Evolutionary conservation across 805 yeast species (phyloP), one percentile per base, ranked within the genome.

Genomic region (Yamadazyma philogaea): DNA sequence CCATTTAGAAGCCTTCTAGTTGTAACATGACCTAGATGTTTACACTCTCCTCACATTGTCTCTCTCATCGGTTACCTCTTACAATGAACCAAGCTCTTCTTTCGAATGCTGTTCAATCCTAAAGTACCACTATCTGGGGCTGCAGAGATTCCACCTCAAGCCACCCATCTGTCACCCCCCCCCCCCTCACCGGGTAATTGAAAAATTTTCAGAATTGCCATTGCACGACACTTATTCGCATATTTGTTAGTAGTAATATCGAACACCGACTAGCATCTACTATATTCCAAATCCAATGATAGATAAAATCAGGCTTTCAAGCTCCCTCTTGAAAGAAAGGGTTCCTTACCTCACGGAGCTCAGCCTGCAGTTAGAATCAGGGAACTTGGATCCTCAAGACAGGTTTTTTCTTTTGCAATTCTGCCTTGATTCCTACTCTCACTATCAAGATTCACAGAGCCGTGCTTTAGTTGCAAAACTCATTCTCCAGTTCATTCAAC

Each of bases 371-470:
- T 46, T 67, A 38, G 61, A 53, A 37, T 20, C 33, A n/a, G 30
- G 42, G 18, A 20, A 18, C 18, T 26, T 39, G 31, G 24, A 32
- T 22, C 19, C 19, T 7, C 45, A 48, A 16, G 60, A 56, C 14
- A 49, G 58, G 30, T 50, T 51, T 39, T 46, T 43, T 10, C 40
- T 62, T 30, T 54, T 66, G 14, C 34, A 55, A 7, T 28, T 50
- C 12, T 56, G 81, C 36, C 61, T 81, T 47, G 67, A 66, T 36
- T 74, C 82, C 3, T 80, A 66, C 57, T 60, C 63, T 36, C 68
- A 68, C 51, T 79, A 79, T 47, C 75, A 68, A 48, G 86, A 82
- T 54, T 48, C 62, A 8, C 60, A 56, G 37, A 77, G 84, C 12
- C 67, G 81, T 40, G 55, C 57, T 32, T 60, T 65, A 35, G 75